Conservation (phyloP, 768 basidiomycete species). For the Auriscalpium orientale region DNA sequence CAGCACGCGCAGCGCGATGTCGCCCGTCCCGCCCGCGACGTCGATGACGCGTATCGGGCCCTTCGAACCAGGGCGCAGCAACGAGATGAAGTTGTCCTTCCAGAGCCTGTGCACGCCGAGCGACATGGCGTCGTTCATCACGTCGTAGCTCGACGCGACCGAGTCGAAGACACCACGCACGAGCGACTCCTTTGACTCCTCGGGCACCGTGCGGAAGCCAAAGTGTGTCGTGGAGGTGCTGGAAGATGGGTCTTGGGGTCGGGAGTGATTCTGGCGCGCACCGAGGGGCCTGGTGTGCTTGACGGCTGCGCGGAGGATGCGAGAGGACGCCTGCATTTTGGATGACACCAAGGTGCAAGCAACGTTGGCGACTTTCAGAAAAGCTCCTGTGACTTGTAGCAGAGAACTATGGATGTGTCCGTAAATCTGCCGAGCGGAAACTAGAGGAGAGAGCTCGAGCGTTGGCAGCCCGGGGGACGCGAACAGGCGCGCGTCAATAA, state of each 20-base stretch:
- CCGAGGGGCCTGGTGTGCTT: neutral
- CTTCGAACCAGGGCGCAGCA: constrained; percentile 67
- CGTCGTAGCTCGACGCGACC: constrained; percentile 90
- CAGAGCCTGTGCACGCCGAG: constrained; percentile 93
- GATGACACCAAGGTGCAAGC: too few relatives aligned
- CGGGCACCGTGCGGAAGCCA: constrained; percentile 85
- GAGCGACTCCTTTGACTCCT: constrained; percentile 79
- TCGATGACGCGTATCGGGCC: constrained; percentile 81
- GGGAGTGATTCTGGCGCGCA: constrained; percentile 4
- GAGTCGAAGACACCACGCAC: constrained; percentile 94
- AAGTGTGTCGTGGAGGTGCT: constrained; percentile 67
- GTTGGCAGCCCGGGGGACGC: too few relatives aligned
- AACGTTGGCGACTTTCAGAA: too few relatives aligned
- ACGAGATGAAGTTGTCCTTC: constrained; percentile 86
- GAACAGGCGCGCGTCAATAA: too few relatives aligned
- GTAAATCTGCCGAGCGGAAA: too few relatives aligned
- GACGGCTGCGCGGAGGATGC: constrained; percentile 1
- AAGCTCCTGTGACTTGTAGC: too few relatives aligned
- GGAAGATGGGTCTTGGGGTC: constrained; percentile 3
- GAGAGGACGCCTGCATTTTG: constrained; percentile 8
- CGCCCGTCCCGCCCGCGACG: constrained; percentile 95
- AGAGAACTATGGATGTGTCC: too few relatives aligned
- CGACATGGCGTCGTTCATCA: constrained; percentile 99
- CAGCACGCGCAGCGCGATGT: constrained; percentile 90
- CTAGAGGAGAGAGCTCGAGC: too few relatives aligned